Base-by-base conservation (phyloP, 1,284 basidiomycete species). In the Coniferiporia sulphurascens region DNA sequence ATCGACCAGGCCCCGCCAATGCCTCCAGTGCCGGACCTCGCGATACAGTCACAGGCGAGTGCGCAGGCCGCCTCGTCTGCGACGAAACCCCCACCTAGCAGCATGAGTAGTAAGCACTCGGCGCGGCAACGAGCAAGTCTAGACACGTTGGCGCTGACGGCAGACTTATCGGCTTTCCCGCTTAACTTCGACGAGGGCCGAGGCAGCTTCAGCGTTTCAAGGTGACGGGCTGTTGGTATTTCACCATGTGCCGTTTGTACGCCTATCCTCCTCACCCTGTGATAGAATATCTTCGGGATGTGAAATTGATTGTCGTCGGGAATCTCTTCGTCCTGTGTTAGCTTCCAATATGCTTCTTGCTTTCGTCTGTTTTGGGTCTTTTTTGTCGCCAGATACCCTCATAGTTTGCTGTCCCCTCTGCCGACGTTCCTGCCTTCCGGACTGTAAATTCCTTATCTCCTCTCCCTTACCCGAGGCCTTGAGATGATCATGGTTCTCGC, bases 71-170 rank as follows among this genome's bases (percentile, higher is more conserved):
- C 51, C 15, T 41, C 53, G 52, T 41, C 38, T 41, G 12, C 9
- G 12, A 12, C 38, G 15, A 41, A 15, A 15, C 7, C 38, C 12
- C 38, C 38, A 41, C 38, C 38, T 3, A 41, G 38, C 38, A 59
- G 52, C 41, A 48, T 50, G 15, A 41, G 51, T 38, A 53, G 55
- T 74, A 67, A 69, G 32, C 55, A 60, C 22, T 66, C 72, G 58
- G 74, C 71, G 38, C 79, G 82, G 52, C 81, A 86, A 69, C 81
- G 90, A 56, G 89, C 89, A 21, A 92, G 89, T 69, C 73, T 92
- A 65, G 89, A 92, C 67, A 92, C 89, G 1, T 76, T 92, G 38
- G 89, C 86, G 8, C 76, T 92, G 58, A 91, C 90, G 63, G 85
- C 79, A 65, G 90, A 91, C 71, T 71, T 92, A 56, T 84, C 87